These are phyloP conservation scores for Lecanoromycetidae sp. DNA, from an alignment of 2,329 filamentous ascomycete species.

Conservation along the genomic window DNA sequence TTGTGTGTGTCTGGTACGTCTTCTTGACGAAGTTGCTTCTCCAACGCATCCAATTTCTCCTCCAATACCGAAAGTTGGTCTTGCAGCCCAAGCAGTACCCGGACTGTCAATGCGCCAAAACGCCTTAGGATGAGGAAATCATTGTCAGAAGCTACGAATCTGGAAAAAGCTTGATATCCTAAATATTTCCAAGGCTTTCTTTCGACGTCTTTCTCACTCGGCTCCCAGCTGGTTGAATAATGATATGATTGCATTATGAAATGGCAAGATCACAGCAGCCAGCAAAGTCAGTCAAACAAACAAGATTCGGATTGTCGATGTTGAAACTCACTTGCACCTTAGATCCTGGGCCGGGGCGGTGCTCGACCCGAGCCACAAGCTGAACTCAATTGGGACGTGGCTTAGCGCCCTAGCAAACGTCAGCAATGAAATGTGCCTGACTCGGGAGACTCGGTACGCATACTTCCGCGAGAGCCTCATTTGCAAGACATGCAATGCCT, in stretches of 20 bases:
- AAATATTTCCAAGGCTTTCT: not conserved
- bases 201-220: not conserved
- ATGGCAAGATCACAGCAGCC: not conserved
- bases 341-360: too few species aligned
- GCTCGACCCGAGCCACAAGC: too few species aligned
- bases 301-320: too few species aligned
- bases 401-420: too few species aligned
- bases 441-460: too few species aligned
- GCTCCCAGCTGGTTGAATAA: not conserved
- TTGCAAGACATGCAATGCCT: too few species aligned
- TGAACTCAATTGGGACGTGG: too few species aligned
- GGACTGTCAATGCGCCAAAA: constrained; percentile 21
- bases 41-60: constrained; percentile 1
- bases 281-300: too few species aligned
- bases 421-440: too few species aligned
- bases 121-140: constrained; percentile 24
- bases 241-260: not conserved
- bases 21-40: not conserved
- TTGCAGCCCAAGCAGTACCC: constrained; percentile 21
- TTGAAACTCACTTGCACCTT: too few species aligned
- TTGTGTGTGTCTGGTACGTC: not conserved
- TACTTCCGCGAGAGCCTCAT: too few species aligned
- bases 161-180: constrained; percentile 22
- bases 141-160: constrained; percentile 24
- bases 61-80: constrained; percentile 17